A percentile compares a stretch with the other conserved stretches of the same genome.
phyloP scores from a whole-genome alignment of 2,329 filamentous ascomycete genomes.

The Calonectria leucothoes region DNA sequence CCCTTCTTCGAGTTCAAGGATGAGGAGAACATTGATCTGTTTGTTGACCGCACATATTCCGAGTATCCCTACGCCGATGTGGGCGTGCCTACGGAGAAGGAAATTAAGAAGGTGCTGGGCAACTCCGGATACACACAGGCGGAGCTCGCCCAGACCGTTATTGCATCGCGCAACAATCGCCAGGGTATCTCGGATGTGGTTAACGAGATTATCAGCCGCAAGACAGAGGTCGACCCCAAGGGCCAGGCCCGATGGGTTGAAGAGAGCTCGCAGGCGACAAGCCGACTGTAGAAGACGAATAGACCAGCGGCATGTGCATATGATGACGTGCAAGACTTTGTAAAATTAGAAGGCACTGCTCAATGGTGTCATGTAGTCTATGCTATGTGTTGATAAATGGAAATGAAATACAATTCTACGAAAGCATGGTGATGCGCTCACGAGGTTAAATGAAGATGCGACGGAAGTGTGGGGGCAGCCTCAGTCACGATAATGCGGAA shows the following conservation, averaged over 20 bases:
- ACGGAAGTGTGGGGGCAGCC: slow-evolving; percentile 7
- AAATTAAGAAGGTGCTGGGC: slow-evolving; percentile 62
- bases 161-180: slow-evolving; percentile 69
- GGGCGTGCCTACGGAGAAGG: slow-evolving; percentile 78
- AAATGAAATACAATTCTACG: slow-evolving; percentile 31
- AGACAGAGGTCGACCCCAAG: slow-evolving; percentile 61
- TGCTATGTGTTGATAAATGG: slow-evolving; percentile 42
- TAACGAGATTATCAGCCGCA: slow-evolving; percentile 74
- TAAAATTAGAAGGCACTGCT: slow-evolving; percentile 42
- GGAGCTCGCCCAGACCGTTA: slow-evolving; percentile 73
- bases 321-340: slow-evolving; percentile 30
- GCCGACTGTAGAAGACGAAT: slow-evolving; percentile 45
- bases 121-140: slow-evolving; percentile 55
- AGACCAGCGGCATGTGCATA: slow-evolving; percentile 7
- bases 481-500: slow-evolving; percentile 8
- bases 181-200: slow-evolving; percentile 78
- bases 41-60: slow-evolving; percentile 72
- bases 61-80: slow-evolving; percentile 80
- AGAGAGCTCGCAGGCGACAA: slow-evolving; percentile 44
- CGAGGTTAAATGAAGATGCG: slow-evolving; percentile 13
- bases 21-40: slow-evolving; percentile 65
- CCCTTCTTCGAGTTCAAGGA: slow-evolving; percentile 74
- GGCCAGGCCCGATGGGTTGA: slow-evolving; percentile 56
- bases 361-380: slow-evolving; percentile 32
- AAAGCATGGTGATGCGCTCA: slow-evolving; percentile 18